These are phyloP conservation scores for Osmanthus fragrans DNA, from an alignment of 257 asterid genomes.

Conservation along the genomic window DNA sequence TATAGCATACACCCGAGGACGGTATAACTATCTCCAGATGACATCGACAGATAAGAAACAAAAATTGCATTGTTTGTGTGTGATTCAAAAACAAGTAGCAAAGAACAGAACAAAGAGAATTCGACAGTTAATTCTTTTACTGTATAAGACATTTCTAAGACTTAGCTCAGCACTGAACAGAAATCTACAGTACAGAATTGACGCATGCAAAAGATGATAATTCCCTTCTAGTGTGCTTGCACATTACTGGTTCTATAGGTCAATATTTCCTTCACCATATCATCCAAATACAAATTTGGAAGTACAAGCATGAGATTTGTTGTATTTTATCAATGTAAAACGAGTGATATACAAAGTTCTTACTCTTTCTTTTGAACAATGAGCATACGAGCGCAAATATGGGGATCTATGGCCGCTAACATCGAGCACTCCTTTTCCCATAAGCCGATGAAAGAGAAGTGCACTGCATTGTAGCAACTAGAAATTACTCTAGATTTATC, in stretches of 20 bases:
- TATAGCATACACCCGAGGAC: too few relatives aligned
- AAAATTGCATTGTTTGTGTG: background rate
- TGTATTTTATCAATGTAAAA: background rate
- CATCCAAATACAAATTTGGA: background rate
- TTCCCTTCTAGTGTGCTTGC: background rate
- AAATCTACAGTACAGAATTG: too few relatives aligned
- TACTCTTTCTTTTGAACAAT: constrained; percentile 81
- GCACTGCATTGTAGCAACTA: constrained; percentile 50
- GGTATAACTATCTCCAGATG: background rate
- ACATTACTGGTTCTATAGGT: background rate
- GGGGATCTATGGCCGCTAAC: constrained; percentile 48
- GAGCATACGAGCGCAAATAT: constrained; percentile 77
- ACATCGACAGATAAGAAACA: background rate
- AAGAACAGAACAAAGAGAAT: background rate
- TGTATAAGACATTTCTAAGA: background rate
- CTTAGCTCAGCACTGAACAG: background rate
- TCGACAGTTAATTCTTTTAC: background rate
- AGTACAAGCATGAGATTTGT: background rate
- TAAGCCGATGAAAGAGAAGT: constrained; percentile 84
- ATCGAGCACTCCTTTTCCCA: constrained; percentile 81
- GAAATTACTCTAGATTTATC: background rate
- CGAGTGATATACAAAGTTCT: constrained; percentile 25
- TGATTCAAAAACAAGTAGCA: background rate
- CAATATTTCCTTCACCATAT: background rate
- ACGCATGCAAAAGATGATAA: background rate